Evolutionary conservation across 805 yeast species (phyloP), one percentile per base, ranked within the genome.

Genomic region (Candida boleticola): DNA sequence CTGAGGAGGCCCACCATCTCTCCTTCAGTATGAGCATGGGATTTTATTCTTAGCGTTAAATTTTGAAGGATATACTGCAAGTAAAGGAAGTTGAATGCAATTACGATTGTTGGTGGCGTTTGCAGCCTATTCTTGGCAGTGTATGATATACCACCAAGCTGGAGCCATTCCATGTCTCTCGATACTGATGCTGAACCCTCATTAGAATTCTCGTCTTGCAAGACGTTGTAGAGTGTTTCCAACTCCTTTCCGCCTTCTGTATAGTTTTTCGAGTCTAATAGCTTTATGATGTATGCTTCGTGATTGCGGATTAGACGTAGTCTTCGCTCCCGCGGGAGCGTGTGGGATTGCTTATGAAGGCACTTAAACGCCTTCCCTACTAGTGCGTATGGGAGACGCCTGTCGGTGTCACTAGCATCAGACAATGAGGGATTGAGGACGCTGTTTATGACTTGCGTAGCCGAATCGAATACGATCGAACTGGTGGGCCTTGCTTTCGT

Each of bases 1-100:
- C 39, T 35, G 5, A 62, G 42, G 1, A 46, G 16, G 3, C 41
- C 34, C 10, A 44, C 9, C 51, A 14, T 41, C 40, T 14, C 45
- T 43, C 4, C 36, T 33, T 23, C 27, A 7, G 27, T 23, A 7
- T 7, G 10, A 11, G 10, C 11, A 11, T 11, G 10, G 5, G 43
- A 23, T 5, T 53, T 32, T 3, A 35, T n/a, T 29, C 54, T 50
- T 25, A 53, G 22, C 37, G 64, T 50, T 3, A 55, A 37, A 31
- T 49, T 45, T 40, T 59, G 66, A 13, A 63, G 43, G 10, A 53
- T 20, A 26, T 54, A 49, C 40, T 65, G 71, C 13, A 64, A 36
- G 3, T 52, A 30, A 29, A 65, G 45, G 37, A 63, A 62, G 44
- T 65, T 62, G 44, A 46, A 60, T 4, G 68, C 63, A 23, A 55